Percentiles rank a stretch among this genome's conserved stretches.
Evolutionary conservation across 352 stramenopile species (phyloP).

Genomic region (Pythium brachiatum): DNA sequence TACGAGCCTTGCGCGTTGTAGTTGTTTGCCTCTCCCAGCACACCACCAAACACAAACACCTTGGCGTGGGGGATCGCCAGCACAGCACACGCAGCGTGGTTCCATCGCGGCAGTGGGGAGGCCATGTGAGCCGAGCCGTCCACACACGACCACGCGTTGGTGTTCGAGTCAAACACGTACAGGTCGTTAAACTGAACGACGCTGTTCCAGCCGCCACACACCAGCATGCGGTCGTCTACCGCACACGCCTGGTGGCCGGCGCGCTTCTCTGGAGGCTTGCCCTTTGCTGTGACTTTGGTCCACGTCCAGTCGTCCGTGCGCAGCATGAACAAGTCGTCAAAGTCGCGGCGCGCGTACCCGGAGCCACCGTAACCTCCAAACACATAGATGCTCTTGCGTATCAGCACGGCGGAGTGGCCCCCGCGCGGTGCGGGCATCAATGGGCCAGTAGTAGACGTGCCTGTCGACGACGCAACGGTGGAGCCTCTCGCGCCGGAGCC

Average conservation of each 20-base stretch:
- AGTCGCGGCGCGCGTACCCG: constrained; percentile 90
- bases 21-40: constrained; percentile 88
- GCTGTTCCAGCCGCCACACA: constrained; percentile 95
- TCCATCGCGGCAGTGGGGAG: constrained; percentile 90
- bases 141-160: constrained; percentile 82
- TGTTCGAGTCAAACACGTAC: constrained; percentile 89
- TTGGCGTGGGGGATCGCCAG: constrained; percentile 95
- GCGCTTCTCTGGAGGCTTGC: constrained; percentile 86
- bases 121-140: constrained; percentile 68
- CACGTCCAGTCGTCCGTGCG: constrained; percentile 87
- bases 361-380: constrained; percentile 96
- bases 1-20: constrained; percentile 83
- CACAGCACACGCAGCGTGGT: constrained; percentile 91
- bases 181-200: constrained; percentile 95
- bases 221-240: constrained; percentile 89
- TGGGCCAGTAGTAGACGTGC: neutral
- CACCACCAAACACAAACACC: constrained; percentile 96
- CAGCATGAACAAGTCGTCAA: constrained; percentile 92
- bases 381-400: constrained; percentile 85
- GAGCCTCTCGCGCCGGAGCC: neutral
- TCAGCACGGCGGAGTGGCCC: constrained; percentile 86
- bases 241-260: constrained; percentile 91
- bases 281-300: constrained; percentile 82
- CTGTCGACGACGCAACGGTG: neutral
- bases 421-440: constrained; percentile 73